A percentile compares a stretch with the other conserved stretches of the same genome.
phyloP scores from a whole-genome alignment of 768 basidiomycete species.

The Leccinum subtestaceum region DNA sequence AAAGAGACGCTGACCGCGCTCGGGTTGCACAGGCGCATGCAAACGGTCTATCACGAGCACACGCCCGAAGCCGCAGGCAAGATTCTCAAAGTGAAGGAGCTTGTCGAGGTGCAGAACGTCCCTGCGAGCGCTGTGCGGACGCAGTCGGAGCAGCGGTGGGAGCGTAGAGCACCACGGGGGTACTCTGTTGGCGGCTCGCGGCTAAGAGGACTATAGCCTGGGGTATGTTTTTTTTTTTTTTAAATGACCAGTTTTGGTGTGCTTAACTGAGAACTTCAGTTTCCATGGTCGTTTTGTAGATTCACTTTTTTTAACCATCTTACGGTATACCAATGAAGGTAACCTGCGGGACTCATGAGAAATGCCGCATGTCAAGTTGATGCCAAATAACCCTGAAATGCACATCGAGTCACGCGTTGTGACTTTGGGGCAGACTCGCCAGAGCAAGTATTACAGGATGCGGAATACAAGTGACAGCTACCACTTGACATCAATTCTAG shows the following conservation, averaged over 20 bases:
- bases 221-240: constrained; percentile 3
- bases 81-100: constrained; percentile 85
- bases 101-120: constrained; percentile 87
- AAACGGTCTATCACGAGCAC: constrained; percentile 75
- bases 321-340: background rate
- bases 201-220: constrained; percentile 18
- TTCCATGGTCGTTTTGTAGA: background rate
- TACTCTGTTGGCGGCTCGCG: constrained; percentile 52
- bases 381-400: background rate
- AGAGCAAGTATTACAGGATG: background rate
- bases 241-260: background rate
- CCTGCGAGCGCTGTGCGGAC: constrained; percentile 62
- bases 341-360: background rate
- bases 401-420: background rate
- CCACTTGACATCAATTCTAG: background rate
- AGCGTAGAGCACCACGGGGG: constrained; percentile 65
- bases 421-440: background rate
- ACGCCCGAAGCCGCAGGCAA: constrained; percentile 77
- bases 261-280: background rate
- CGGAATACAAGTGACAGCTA: background rate
- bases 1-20: constrained; percentile 77
- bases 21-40: constrained; percentile 67
- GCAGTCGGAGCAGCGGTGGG: constrained; percentile 63
- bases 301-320: background rate
- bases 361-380: background rate